Evolutionary conservation across 768 basidiomycete genomes (phyloP).

Genomic region (Hygrophoropsis aurantiaca): DNA sequence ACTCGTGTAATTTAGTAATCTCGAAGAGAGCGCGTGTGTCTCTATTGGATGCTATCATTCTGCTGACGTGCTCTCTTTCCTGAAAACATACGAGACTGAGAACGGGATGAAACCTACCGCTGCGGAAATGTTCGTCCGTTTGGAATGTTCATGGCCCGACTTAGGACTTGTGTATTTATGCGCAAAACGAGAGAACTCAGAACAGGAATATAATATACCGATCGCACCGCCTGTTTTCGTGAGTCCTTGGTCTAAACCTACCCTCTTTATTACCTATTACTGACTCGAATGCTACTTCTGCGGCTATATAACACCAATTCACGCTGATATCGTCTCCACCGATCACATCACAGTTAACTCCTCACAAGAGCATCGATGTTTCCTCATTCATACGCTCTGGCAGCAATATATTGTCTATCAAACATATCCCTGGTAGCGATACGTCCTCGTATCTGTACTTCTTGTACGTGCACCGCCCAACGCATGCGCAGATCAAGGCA

Average conservation of each 20-base stretch:
- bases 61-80: constrained; percentile 16
- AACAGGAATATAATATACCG: constrained; percentile 11
- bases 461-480: constrained; percentile 52
- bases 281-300: no score
- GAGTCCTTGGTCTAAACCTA: constrained; percentile 23
- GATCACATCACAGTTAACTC: constrained; percentile 36
- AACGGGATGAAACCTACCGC: constrained; percentile 16
- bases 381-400: constrained; percentile 44
- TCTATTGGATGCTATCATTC: constrained; percentile 46
- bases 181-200: constrained; percentile 5
- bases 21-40: no score
- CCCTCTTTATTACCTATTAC: no score
- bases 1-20: no score
- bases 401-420: constrained; percentile 42
- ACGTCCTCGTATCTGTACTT: constrained; percentile 46
- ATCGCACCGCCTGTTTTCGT: constrained; percentile 32
- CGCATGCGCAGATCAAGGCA: constrained; percentile 39
- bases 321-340: background rate
- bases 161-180: constrained; percentile 19
- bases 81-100: constrained; percentile 11
- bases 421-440: constrained; percentile 40
- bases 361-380: constrained; percentile 52
- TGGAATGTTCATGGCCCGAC: constrained; percentile 45
- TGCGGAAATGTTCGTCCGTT: constrained; percentile 18
- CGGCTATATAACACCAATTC: no score